phyloP scores from a whole-genome alignment of 495 filamentous ascomycete species.

The Aspergillus carlsbadensis region DNA sequence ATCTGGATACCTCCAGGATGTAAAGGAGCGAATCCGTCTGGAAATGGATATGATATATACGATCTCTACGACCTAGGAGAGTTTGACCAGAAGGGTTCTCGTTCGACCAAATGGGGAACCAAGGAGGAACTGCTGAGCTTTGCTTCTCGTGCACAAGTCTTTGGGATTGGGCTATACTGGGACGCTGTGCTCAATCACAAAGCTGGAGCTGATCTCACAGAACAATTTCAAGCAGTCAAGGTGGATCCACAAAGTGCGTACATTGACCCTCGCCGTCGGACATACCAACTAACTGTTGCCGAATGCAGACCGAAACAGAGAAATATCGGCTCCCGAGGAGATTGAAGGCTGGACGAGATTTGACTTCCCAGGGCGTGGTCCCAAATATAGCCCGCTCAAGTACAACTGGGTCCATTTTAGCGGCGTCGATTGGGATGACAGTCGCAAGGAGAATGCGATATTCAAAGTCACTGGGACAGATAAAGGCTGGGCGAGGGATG shows the following conservation, averaged over 20 bases:
- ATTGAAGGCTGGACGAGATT: slow-evolving; percentile 70
- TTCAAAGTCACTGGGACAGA: slow-evolving; percentile 65
- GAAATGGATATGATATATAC: slow-evolving; percentile 78
- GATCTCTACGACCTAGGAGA: slow-evolving; percentile 76
- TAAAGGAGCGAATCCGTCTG: slow-evolving; percentile 60
- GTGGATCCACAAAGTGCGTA: slow-evolving; percentile 54
- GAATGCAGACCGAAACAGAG: slow-evolving; percentile 50
- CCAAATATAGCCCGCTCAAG: slow-evolving; percentile 58
- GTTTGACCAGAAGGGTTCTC: slow-evolving; percentile 68
- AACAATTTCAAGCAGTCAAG: slow-evolving; percentile 59
- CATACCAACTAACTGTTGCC: not conserved
- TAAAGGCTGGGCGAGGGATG: slow-evolving; percentile 65
- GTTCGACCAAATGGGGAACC: slow-evolving; percentile 71
- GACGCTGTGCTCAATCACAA: slow-evolving; percentile 80
- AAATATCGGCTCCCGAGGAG: slow-evolving; percentile 56
- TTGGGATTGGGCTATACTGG: slow-evolving; percentile 63
- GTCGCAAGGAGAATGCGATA: slow-evolving; percentile 57
- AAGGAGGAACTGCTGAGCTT: slow-evolving; percentile 61
- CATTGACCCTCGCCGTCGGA: not conserved
- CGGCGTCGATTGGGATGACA: slow-evolving; percentile 66
- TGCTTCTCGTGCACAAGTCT: slow-evolving; percentile 44
- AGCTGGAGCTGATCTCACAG: slow-evolving; percentile 63
- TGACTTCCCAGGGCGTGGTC: slow-evolving; percentile 60
- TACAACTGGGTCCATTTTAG: slow-evolving; percentile 72
- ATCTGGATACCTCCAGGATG: slow-evolving; percentile 76